Evolutionary conservation across 176 grass and related monocot species (phyloP), one percentile per base, ranked within the genome.

Genomic region (Bonia amplexicaulis): DNA sequence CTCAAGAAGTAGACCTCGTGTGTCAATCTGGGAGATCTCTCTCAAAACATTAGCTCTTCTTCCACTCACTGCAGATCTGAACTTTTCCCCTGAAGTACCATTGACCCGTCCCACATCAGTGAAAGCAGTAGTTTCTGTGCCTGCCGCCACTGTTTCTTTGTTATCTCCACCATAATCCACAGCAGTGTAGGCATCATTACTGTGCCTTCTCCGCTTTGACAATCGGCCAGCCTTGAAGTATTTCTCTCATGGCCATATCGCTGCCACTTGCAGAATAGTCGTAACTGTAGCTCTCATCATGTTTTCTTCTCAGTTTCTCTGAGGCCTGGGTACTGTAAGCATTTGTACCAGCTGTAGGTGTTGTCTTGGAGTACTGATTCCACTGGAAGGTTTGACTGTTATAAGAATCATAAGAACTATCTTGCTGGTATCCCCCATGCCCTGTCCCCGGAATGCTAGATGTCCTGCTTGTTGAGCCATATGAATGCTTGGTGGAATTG

Each of bases 21-120:
- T 83, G 78, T 96, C 91, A 85, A 92, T 63, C 74, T 94, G 88
- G 46, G 88, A 68, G 71, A 88, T 84, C 66, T 95, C 93, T 82
- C 80, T 90, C 77, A 88, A 69, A 69, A 82, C 78, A 75, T 90
- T 94, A 51, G 89, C 81, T 77, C 84, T 91, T 72, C 85, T 92
- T 51, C 85, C 75, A 81, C 82, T 88, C 22, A 90, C 85, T 77
- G 85, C 86, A 64, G 88, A 62, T 66, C 85, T 92, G 26, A 70
- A 53, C 40, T 87, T 79, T 42, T 90, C 93, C 37, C 42, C 88
- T 63, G 69, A 79, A 83, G 59, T 65, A 61, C 93, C 90, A 88
- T 83, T 84, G 48, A 58, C 69, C 69, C 75, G 74, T 74, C 86
- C 85, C 15, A 78, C 39, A 63, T 91, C 89, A 66, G 81, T 9